These are phyloP conservation scores for Pyrrhoderma noxium DNA, from an alignment of 1,284 basidiomycete genomes.

Conservation along the genomic window DNA sequence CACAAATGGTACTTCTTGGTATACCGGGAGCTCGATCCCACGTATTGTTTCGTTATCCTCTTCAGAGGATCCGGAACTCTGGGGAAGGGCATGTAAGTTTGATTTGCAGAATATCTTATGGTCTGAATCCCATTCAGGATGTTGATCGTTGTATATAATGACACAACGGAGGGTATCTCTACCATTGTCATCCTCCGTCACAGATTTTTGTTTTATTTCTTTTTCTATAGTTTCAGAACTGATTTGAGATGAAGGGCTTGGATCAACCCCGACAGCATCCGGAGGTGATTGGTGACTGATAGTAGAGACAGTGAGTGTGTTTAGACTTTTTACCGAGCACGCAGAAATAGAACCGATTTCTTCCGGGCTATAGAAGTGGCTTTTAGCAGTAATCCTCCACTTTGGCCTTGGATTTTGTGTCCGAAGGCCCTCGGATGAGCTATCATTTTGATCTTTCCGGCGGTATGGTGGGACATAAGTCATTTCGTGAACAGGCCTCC, in stretches of 20 bases:
- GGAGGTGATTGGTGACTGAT: background rate
- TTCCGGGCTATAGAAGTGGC: background rate
- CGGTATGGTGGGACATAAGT: constrained; percentile 14
- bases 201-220: background rate
- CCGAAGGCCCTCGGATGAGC: background rate
- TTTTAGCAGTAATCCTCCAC: background rate
- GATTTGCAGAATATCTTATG: constrained; percentile 15
- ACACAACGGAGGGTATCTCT: constrained; percentile 4
- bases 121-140: constrained; percentile 9
- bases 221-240: background rate
- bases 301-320: constrained; percentile 4
- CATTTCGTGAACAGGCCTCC: background rate
- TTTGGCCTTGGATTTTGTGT: background rate
- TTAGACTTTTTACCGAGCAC: background rate
- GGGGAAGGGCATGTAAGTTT: constrained; percentile 10
- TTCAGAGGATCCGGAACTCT: background rate
- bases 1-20: constrained; percentile 7
- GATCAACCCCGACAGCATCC: too few species aligned
- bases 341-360: background rate
- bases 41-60: too few species aligned
- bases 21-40: constrained; percentile 14
- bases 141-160: constrained; percentile 8
- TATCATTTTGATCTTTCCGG: background rate
- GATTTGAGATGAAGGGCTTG: too few species aligned
- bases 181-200: background rate